phyloP scores from a whole-genome alignment of 2,329 filamentous ascomycete genomes.

The Akanthomyces muscarius region DNA sequence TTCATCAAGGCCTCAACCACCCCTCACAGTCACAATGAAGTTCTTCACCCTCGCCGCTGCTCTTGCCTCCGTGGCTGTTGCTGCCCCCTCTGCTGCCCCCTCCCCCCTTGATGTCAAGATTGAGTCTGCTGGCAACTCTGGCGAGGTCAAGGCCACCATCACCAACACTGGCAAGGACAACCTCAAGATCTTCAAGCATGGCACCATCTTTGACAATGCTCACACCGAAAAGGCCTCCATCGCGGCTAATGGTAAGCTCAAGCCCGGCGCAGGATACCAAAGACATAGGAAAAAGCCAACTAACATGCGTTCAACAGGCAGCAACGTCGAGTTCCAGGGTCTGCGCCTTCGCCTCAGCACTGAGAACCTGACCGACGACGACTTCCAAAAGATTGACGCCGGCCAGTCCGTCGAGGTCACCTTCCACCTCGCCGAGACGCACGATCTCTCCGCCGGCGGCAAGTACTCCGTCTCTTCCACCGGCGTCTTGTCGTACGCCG shows the following conservation, averaged over 20 bases:
- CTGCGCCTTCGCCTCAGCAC: slow-evolving; percentile 45
- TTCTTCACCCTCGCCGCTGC: slow-evolving; percentile 32
- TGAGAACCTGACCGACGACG: slow-evolving; percentile 39
- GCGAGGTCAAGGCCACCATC: slow-evolving; percentile 42
- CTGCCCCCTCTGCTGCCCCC: slow-evolving; percentile 28
- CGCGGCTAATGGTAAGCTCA: slow-evolving; percentile 4
- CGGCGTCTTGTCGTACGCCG: slow-evolving; percentile 55
- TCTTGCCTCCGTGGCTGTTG: slow-evolving; percentile 32
- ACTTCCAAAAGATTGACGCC: slow-evolving; percentile 47
- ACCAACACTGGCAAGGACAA: slow-evolving; percentile 43
- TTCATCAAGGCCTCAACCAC: background rate
- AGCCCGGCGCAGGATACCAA: background rate
- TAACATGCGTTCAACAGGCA: background rate
- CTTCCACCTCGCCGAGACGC: slow-evolving; percentile 53
- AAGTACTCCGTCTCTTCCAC: slow-evolving; percentile 52
- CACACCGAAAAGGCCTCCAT: slow-evolving; percentile 36
- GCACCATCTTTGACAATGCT: slow-evolving; percentile 44
- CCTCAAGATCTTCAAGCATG: slow-evolving; percentile 46
- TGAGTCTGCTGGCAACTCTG: slow-evolving; percentile 41
- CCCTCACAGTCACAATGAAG: slow-evolving; percentile 32
- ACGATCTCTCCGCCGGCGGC: slow-evolving; percentile 50
- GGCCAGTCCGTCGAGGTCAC: slow-evolving; percentile 48
- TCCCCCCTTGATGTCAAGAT: slow-evolving; percentile 36
- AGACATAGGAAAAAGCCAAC: background rate
- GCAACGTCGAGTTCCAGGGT: slow-evolving; percentile 38